Base-by-base conservation (phyloP, 1,284 basidiomycete species). In the Sporisorium reilianum region DNA sequence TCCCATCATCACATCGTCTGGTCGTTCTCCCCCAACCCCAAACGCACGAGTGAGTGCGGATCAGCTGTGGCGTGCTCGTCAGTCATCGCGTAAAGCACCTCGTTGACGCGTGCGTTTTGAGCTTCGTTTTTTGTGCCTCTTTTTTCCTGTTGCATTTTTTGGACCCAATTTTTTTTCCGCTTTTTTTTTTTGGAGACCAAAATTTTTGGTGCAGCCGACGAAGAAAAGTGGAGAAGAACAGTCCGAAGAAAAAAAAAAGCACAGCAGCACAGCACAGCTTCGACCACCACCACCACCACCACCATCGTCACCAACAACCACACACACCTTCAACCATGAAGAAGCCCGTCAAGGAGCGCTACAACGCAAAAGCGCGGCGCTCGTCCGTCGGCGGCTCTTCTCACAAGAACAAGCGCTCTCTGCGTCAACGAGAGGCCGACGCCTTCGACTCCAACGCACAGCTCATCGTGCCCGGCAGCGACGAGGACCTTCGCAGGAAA, bases 281-380 rank as follows among this genome's bases (percentile, higher is more conserved):
- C 12, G 12, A 10, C 34, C 46, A 16, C 23, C 11, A 49, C 46
- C 40, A 55, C 46, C 40, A 32, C 20, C 26, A 38, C 41, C 22
- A 25, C 23, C 23, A 23, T n/a, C n/a, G n/a, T n/a, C n/a, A n/a
- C n/a, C n/a, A n/a, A n/a, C n/a, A n/a, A n/a, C n/a, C n/a, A n/a
- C n/a, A n/a, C n/a, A 14, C 42, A 8, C 23, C 42, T 14, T 8
- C 12, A 36, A 49, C 3, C n/a, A 75, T 75, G 72, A 70, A 70
- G 64, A 66, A 62, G 56, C 73, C 73, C 16, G 61, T 64, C 41
- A 70, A 71, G 23, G 78, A 80, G 62, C 74, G 83, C 4, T 84
- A 75, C 79, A 84, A 84, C 42, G 80, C 82, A 48, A 82, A 82
- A 54, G 83, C 81, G 49, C 62, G 83, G 5, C 70, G 77, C 44